These are phyloP conservation scores for Dimocarpus longan DNA, from an alignment of 345 rosid species.

Conservation along the genomic window DNA sequence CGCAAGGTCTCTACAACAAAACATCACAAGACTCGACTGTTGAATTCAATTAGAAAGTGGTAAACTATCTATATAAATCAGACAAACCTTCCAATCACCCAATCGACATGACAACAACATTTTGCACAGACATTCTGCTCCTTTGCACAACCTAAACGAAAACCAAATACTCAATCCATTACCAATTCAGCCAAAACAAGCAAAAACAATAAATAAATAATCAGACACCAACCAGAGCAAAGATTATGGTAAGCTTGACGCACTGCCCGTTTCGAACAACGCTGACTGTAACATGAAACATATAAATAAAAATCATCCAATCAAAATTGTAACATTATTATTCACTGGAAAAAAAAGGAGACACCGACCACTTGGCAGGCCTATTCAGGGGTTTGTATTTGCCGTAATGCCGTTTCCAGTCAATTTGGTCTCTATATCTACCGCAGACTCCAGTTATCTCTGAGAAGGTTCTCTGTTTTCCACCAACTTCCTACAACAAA, in stretches of 20 bases:
- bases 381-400: too few species aligned
- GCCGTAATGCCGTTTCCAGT: constrained; percentile 96
- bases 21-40: neutral
- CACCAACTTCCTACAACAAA: constrained; percentile 65
- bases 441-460: constrained; percentile 88
- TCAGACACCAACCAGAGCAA: constrained; percentile 81
- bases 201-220: constrained; percentile 1
- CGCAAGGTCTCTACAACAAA: constrained; percentile 52
- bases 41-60: constrained; percentile 2
- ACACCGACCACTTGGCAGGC: too few species aligned
- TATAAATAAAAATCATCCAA: too few species aligned
- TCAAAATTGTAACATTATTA: too few species aligned
- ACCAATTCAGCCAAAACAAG: neutral
- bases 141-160: constrained; percentile 82
- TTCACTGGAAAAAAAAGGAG: too few species aligned
- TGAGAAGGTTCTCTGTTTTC: constrained; percentile 60
- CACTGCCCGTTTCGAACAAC: constrained; percentile 75
- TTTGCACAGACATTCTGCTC: constrained; percentile 89
- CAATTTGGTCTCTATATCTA: constrained; percentile 89
- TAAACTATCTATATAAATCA: neutral
- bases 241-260: constrained; percentile 96
- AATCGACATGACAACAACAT: constrained; percentile 62
- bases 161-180: constrained; percentile 14
- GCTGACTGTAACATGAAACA: constrained; percentile 42
- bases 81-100: too few species aligned